Percentiles rank a stretch among this genome's conserved stretches.
These are phyloP conservation scores for Coccinonectria pachysandricola DNA, from an alignment of 2,329 filamentous ascomycete species.

Conservation along the genomic window DNA sequence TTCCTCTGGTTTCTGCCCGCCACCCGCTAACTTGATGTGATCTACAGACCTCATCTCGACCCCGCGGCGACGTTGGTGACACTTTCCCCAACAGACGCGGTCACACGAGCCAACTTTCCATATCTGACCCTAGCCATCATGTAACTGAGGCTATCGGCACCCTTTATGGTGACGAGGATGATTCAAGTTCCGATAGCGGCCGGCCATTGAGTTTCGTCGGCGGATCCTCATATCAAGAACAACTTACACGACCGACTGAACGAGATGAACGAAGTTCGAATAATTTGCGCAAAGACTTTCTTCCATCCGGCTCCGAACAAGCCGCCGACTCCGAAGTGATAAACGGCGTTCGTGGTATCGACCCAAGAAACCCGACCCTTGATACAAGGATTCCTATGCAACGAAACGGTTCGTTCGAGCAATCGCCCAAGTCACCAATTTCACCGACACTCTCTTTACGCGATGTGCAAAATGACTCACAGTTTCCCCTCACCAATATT, in stretches of 20 bases:
- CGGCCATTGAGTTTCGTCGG: conserved; percentile 67
- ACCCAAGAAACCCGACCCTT: conserved; percentile 35
- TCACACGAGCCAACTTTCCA: conserved; percentile 48
- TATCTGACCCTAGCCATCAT: conserved; percentile 87
- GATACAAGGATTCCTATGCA: conserved; percentile 30
- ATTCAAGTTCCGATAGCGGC: conserved; percentile 43
- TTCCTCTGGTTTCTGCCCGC: conserved; percentile 5
- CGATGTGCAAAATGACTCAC: conserved; percentile 51
- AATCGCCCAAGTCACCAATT: conserved; percentile 30
- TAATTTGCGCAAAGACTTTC: conserved; percentile 31
- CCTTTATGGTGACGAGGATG: conserved; percentile 70
- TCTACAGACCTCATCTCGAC: conserved; percentile 46
- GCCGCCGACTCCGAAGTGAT: conserved; percentile 18
- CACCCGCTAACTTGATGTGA: conserved; percentile 14
- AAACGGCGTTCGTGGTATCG: conserved; percentile 23
- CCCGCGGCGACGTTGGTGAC: conserved; percentile 43
- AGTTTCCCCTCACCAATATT: conserved; percentile 80
- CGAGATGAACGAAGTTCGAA: conserved; percentile 22
- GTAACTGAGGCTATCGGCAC: conserved; percentile 90
- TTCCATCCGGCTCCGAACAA: conserved; percentile 38
- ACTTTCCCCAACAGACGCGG: conserved; percentile 50
- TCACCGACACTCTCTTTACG: conserved; percentile 45
- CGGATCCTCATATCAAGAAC: conserved; percentile 43
- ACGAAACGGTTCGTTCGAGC: conserved; percentile 31
- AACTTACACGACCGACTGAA: conserved; percentile 28